A percentile compares a stretch with the other conserved stretches of the same genome.
These are phyloP conservation scores for Parietichytrium sp. DNA, from an alignment of 108 stramenopile species.

Conservation along the genomic window DNA sequence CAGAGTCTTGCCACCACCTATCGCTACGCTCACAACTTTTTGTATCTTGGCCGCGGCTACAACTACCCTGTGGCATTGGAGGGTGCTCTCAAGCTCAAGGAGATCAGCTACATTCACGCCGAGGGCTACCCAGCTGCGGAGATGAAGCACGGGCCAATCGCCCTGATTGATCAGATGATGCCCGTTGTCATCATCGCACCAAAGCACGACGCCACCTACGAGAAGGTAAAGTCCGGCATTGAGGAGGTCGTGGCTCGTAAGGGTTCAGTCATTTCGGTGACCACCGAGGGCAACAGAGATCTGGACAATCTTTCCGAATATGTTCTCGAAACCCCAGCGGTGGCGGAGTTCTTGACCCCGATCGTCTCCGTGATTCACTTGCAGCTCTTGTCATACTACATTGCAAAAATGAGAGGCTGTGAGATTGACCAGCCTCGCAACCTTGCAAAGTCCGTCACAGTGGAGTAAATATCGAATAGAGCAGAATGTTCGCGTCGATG, in stretches of 20 bases:
- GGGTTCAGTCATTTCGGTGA: conserved; percentile 31
- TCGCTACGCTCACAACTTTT: conserved; percentile 41
- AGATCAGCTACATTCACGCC: conserved; percentile 98
- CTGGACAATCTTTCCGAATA: conserved; percentile 78
- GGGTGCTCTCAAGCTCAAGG: conserved; percentile 98
- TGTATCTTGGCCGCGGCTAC: conserved; percentile 35
- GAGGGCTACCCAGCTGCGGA: conserved; percentile 98
- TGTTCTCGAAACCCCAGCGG: conserved; percentile 87
- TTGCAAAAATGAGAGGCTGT: conserved; percentile 91
- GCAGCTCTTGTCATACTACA: conserved; percentile 95
- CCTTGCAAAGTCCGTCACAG: conserved; percentile 98
- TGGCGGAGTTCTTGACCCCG: conserved; percentile 65
- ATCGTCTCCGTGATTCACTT: conserved; percentile 88
- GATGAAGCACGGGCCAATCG: conserved; percentile 98
- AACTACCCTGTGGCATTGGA: conserved; percentile 91
- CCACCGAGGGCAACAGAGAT: conserved; percentile 44
- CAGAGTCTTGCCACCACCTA: conserved; percentile 12
- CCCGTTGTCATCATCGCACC: conserved; percentile 88
- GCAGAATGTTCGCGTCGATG: no score
- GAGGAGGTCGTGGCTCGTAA: conserved; percentile 76
- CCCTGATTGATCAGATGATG: conserved; percentile 90
- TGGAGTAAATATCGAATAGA: conserved; percentile 89
- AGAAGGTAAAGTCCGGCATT: conserved; percentile 88
- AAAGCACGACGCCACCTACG: conserved; percentile 48
- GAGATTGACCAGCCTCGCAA: conserved; percentile 97